phyloP scores from a whole-genome alignment of 2,329 filamentous ascomycete species.

The Tetracladium maxilliforme region DNA sequence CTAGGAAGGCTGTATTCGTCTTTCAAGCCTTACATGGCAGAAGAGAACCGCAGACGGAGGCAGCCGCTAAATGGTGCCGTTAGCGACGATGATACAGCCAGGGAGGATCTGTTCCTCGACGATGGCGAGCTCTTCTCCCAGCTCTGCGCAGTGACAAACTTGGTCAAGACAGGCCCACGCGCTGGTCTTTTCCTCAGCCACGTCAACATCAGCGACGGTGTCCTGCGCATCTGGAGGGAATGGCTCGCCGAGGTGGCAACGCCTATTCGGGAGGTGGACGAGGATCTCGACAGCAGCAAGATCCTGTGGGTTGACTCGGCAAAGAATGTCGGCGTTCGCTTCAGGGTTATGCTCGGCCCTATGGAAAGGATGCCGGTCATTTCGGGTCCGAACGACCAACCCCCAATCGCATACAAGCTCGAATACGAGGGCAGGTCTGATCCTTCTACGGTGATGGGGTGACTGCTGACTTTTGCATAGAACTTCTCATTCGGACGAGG shows the following conservation, averaged over 20 bases:
- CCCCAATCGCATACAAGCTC: slow-evolving; percentile 54
- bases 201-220: slow-evolving; percentile 50
- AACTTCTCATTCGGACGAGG: slow-evolving; percentile 50
- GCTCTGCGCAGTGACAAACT: slow-evolving; percentile 50
- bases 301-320: slow-evolving; percentile 56
- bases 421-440: slow-evolving; percentile 51
- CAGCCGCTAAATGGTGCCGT: slow-evolving; percentile 27
- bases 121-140: slow-evolving; percentile 61
- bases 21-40: slow-evolving; percentile 49
- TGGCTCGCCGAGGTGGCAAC: slow-evolving; percentile 43
- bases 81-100: slow-evolving; percentile 27
- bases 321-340: slow-evolving; percentile 51
- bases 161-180: slow-evolving; percentile 50
- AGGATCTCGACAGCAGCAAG: slow-evolving; percentile 15
- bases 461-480: slow-evolving; percentile 22
- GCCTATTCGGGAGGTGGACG: slow-evolving; percentile 4
- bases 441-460: not conserved
- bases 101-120: slow-evolving; percentile 50
- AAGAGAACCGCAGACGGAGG: slow-evolving; percentile 26
- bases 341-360: slow-evolving; percentile 48
- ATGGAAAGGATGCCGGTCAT: slow-evolving; percentile 36
- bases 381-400: slow-evolving; percentile 42
- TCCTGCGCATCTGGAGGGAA: slow-evolving; percentile 56
- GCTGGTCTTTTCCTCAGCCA: slow-evolving; percentile 48
- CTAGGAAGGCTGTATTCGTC: slow-evolving; percentile 50